Evolutionary conservation across 345 rosid species (phyloP).

Genomic region (sweet orange (Citrus sinensis)): DVS_A1.0 CM039161.1:21700501-21701000

Average conservation of each 20-base stretch:
- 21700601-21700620: conserved; percentile 55
- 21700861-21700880: conserved; percentile 71
- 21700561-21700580: conserved; percentile 94
- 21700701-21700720: conserved; percentile 54
- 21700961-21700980: conserved; percentile 77
- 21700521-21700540: conserved; percentile 94
- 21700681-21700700: conserved; percentile 31
- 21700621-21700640: conserved; percentile 20
- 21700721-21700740: conserved; percentile 65
- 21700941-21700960: conserved; percentile 77
- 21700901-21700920: conserved; percentile 87
- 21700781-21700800: conserved; percentile 66
- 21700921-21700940: conserved; percentile 87
- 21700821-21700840: conserved; percentile 81
- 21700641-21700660: conserved; percentile 28
- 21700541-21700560: conserved; percentile 92
- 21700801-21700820: conserved; percentile 88
- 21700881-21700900: conserved; percentile 77
- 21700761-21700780: conserved; percentile 65
- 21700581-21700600: conserved; percentile 73
- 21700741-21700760: conserved; percentile 82
- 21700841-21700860: conserved; percentile 74
- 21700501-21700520: conserved; percentile 58
- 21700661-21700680: conserved; percentile 3
- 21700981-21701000: conserved; percentile 58